A percentile compares a stretch with the other conserved stretches of the same genome.
Evolutionary conservation across 2,329 filamentous ascomycete genomes (phyloP).

Genomic region (Pyricularia pennisetigena): DNA sequence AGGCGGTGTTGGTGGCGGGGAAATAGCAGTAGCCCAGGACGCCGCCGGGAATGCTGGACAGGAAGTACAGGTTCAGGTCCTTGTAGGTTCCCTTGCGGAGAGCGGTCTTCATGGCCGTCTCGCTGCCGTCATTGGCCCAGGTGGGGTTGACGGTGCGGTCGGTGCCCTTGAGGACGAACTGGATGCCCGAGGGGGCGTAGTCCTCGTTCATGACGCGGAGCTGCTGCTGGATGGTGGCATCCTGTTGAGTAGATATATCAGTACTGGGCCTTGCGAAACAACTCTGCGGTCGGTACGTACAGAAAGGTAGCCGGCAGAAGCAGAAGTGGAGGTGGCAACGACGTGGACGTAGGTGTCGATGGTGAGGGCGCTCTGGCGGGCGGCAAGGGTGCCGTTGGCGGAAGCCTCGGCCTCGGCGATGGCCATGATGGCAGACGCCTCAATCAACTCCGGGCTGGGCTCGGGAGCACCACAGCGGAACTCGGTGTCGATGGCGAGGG

Average conservation of each 20-base stretch:
- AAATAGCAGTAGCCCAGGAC: constrained; percentile 36
- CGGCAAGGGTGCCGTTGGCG: background rate
- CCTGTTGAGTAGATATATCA: background rate
- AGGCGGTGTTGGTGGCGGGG: constrained; percentile 23
- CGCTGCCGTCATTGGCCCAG: constrained; percentile 30
- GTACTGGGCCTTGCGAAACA: background rate
- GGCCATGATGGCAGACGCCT: constrained; percentile 13
- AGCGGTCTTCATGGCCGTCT: constrained; percentile 32
- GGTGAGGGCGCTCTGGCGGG: constrained; percentile 11
- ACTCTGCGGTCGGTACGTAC: constrained; percentile 14
- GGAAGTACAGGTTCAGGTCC: constrained; percentile 37
- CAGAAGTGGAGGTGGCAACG: constrained; percentile 15
- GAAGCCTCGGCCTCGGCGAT: constrained; percentile 12
- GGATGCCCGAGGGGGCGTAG: constrained; percentile 31
- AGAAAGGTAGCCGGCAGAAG: constrained; percentile 24
- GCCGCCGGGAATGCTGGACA: constrained; percentile 20
- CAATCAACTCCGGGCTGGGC: constrained; percentile 15
- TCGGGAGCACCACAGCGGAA: constrained; percentile 15
- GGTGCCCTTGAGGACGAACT: constrained; percentile 31
- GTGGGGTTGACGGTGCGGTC: constrained; percentile 29
- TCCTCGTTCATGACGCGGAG: constrained; percentile 33
- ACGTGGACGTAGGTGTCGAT: constrained; percentile 24
- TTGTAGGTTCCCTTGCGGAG: constrained; percentile 31
- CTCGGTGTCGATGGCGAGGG: background rate
- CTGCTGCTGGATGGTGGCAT: constrained; percentile 18